Base-by-base conservation (phyloP, 129 eudicot species). In the Scalesia atractyloides region DNA sequence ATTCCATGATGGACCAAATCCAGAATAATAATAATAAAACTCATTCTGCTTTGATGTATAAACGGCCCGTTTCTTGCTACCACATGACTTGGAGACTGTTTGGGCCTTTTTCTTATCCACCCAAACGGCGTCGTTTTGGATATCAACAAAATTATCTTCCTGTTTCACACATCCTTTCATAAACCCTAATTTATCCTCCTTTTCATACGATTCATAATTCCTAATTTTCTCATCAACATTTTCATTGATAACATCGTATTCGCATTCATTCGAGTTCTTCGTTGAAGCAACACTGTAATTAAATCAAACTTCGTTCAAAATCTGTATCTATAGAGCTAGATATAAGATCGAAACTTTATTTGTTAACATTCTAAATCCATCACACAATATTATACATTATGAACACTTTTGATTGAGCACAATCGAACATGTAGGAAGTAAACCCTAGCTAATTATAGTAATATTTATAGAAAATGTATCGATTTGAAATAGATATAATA, bases 1-100 rank as follows among this genome's bases (percentile, higher is more conserved):
- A 16, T 92, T 93, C 97, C 97, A 91, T 3, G 79, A 63, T 4
- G 97, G 97, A n/a, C 97, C 96, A 17, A 91, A 91, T 60, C 96
- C 97, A 5, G 92, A 86, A 73, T 91, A 91, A 7, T 91, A 91
- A 7, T 91, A 91, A 66, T 82, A 86, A 41, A 80, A 84, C 17
- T 84, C 86, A 24, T 82, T 30, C 5, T 90, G 88, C 36, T 86
- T 80, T 1, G 81, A 41, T 2, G 73, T 61, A 3, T 19, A 4
- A 0, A 67, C 15, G 8, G 72, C 51, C 15, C 65, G 63, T 53
- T 68, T 63, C 70, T 79, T 89, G 20, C 70, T 76, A 26, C 74
- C 52, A 7, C 84, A 68, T 9, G 72, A 48, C 19, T 62, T 53
- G 0, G 84, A 67, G 24, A 57, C 74, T 10, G 57, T 9, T 9